Percentiles rank a stretch among this genome's conserved stretches.
These are phyloP conservation scores for Xerocomellus amylosporus DNA, from an alignment of 768 basidiomycete species.

Conservation along the genomic window DNA sequence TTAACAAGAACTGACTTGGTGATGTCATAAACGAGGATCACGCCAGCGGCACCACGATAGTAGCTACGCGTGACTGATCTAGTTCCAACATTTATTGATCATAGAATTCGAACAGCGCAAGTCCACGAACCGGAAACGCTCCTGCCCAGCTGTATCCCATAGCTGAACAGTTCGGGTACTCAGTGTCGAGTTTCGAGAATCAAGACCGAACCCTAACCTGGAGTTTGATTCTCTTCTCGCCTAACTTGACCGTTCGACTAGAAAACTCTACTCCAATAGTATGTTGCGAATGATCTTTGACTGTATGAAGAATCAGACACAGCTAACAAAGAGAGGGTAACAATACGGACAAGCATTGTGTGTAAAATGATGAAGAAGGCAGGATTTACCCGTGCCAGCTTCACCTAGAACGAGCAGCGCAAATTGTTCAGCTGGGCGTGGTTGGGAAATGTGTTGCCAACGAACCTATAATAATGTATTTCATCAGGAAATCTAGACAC, in stretches of 20 bases:
- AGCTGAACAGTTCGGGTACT: slow-evolving; percentile 47
- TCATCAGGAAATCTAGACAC: slow-evolving; percentile 90
- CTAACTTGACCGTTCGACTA: slow-evolving; percentile 87
- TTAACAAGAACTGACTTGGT: slow-evolving; percentile 55
- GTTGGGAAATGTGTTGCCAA: slow-evolving; percentile 3
- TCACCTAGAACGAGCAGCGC: slow-evolving; percentile 57
- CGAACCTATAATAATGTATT: slow-evolving; percentile 94
- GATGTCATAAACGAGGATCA: slow-evolving; percentile 91
- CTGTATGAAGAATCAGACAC: slow-evolving; percentile 41
- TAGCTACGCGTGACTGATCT: slow-evolving; percentile 94
- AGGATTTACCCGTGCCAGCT: slow-evolving; percentile 96
- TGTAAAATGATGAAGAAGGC: slow-evolving; percentile 93
- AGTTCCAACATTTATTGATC: slow-evolving; percentile 14
- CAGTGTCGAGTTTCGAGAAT: slow-evolving; percentile 4
- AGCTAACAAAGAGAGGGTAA: neutral
- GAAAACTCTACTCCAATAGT: slow-evolving; percentile 99
- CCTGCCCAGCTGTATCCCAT: slow-evolving; percentile 98
- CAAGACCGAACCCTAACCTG: slow-evolving; percentile 57
- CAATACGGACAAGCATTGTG: slow-evolving; percentile 85
- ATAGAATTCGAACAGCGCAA: slow-evolving; percentile 1
- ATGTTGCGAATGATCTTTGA: slow-evolving; percentile 95
- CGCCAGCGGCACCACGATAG: slow-evolving; percentile 92
- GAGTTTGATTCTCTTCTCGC: slow-evolving; percentile 92
- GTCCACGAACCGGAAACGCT: slow-evolving; percentile 72
- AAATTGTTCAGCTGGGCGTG: slow-evolving; percentile 5